Evolutionary conservation across 1,139 yeast species (phyloP).

Genomic region (Yamadazyma kanchanaburiensis): DNA sequence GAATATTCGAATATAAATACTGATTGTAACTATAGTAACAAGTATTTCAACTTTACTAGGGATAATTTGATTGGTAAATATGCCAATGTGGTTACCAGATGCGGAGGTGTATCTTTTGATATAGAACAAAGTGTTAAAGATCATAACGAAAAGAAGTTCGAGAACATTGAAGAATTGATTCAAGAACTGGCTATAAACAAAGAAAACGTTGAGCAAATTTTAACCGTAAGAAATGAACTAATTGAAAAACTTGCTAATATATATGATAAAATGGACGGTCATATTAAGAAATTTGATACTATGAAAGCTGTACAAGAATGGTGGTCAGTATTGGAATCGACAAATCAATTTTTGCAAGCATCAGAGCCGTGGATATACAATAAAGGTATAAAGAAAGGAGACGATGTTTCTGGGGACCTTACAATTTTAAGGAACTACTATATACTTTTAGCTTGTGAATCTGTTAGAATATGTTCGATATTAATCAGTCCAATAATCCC

Average conservation of each 20-base stretch:
- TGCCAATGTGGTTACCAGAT: conserved; percentile 73
- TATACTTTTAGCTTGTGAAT: conserved; percentile 67
- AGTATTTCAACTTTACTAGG: conserved; percentile 52
- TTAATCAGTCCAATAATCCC: conserved; percentile 75
- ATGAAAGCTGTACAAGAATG: conserved; percentile 59
- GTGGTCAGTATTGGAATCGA: conserved; percentile 58
- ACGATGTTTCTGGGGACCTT: conserved; percentile 11
- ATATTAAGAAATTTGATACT: conserved; percentile 50
- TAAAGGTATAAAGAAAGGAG: conserved; percentile 24
- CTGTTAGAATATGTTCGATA: conserved; percentile 64
- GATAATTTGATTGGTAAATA: conserved; percentile 75
- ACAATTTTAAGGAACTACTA: conserved; percentile 44
- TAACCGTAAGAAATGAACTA: conserved; percentile 17
- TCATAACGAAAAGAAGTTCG: conserved; percentile 18
- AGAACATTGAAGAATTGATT: conserved; percentile 22
- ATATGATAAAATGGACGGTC: conserved; percentile 32
- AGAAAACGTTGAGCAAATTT: conserved; percentile 16
- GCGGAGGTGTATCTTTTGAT: conserved; percentile 68
- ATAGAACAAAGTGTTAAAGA: conserved; percentile 43
- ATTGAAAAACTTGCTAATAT: conserved; percentile 17
- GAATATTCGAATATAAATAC: conserved; percentile 71
- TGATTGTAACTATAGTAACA: conserved; percentile 78
- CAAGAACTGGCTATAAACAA: conserved; percentile 9
- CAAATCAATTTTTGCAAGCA: conserved; percentile 61
- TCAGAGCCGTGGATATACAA: conserved; percentile 58